These are phyloP conservation scores for Vaccinium vitisidaea DNA, from an alignment of 148 eudicot genomes.

Conservation along the genomic window DNA sequence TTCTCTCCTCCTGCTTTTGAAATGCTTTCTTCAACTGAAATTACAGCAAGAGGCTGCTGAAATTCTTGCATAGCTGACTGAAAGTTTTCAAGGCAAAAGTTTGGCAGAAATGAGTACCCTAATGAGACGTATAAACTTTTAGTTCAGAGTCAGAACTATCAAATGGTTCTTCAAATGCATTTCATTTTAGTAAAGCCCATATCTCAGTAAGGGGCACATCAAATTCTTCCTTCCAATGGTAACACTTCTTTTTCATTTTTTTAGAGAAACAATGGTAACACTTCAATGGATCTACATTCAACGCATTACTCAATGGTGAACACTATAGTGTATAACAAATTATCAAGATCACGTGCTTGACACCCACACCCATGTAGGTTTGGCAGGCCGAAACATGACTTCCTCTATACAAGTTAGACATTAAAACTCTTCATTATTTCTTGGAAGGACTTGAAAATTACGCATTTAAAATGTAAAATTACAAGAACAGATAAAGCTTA, in stretches of 20 bases:
- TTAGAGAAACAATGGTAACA: too few relatives aligned
- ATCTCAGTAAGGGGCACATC: too few relatives aligned
- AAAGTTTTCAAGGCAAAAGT: conserved; percentile 12
- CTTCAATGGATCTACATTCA: too few relatives aligned
- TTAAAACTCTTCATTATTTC: too few relatives aligned
- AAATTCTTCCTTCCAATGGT: too few relatives aligned
- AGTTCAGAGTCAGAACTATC: not conserved
- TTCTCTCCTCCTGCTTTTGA: conserved; percentile 35
- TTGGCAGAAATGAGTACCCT: not conserved
- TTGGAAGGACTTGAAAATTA: not conserved
- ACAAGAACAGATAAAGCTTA: not conserved
- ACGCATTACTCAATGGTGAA: too few relatives aligned
- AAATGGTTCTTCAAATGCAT: not conserved
- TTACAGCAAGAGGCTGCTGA: conserved; percentile 39
- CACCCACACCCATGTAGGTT: too few relatives aligned
- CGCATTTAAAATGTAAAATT: conserved; percentile 6
- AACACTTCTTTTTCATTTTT: too few relatives aligned
- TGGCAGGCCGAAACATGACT: too few relatives aligned
- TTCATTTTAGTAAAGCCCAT: not conserved
- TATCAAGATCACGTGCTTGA: too few relatives aligned
- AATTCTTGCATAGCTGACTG: conserved; percentile 23
- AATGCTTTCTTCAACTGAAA: conserved; percentile 37
- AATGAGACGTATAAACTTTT: not conserved
- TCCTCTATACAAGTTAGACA: too few relatives aligned
- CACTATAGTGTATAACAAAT: too few relatives aligned